A percentile compares a stretch with the other conserved stretches of the same genome.
These are phyloP conservation scores for Pisolithus thermaeus DNA, from an alignment of 1,284 basidiomycete genomes.

Conservation along the genomic window DNA sequence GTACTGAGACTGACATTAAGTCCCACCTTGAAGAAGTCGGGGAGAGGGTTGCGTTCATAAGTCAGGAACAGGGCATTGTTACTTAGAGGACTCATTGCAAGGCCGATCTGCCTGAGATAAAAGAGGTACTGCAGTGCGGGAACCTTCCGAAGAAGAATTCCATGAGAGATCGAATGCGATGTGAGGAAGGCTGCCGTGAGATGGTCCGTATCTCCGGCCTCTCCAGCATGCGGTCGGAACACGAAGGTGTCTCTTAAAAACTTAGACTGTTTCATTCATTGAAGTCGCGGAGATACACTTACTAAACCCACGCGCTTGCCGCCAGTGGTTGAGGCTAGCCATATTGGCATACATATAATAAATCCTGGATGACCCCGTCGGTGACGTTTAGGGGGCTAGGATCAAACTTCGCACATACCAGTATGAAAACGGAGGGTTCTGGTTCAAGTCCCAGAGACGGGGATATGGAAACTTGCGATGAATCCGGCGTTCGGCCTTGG, in stretches of 20 bases:
- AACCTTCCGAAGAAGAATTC: slow-evolving; percentile 95
- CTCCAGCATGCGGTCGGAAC: slow-evolving; percentile 93
- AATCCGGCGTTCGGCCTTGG: slow-evolving; percentile 86
- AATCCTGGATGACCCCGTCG: slow-evolving; percentile 48
- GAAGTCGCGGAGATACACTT: slow-evolving; percentile 26
- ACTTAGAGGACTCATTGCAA: slow-evolving; percentile 97
- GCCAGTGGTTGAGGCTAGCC: slow-evolving; percentile 92
- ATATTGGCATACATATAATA: slow-evolving; percentile 99
- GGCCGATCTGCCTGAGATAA: slow-evolving; percentile 94
- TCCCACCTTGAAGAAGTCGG: slow-evolving; percentile 95
- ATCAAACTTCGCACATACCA: slow-evolving; percentile 49
- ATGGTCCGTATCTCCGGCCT: slow-evolving; percentile 98
- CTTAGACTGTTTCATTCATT: not conserved
- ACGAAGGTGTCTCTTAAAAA: slow-evolving; percentile 83
- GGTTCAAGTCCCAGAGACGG: slow-evolving; percentile 81
- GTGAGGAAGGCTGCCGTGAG: slow-evolving; percentile 94
- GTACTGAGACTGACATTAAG: slow-evolving; percentile 97
- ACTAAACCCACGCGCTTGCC: slow-evolving; percentile 88
- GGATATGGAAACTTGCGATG: slow-evolving; percentile 97
- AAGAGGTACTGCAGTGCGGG: slow-evolving; percentile 92
- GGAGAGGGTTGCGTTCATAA: slow-evolving; percentile 96
- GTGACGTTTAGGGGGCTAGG: not conserved
- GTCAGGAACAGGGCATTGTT: slow-evolving; percentile 98
- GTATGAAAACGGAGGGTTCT: slow-evolving; percentile 93
- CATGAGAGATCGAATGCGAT: slow-evolving; percentile 97